Percentiles rank a stretch among this genome's conserved stretches.
phyloP scores from a whole-genome alignment of 2,329 filamentous ascomycete genomes.

The Beauveria sp. region DNA sequence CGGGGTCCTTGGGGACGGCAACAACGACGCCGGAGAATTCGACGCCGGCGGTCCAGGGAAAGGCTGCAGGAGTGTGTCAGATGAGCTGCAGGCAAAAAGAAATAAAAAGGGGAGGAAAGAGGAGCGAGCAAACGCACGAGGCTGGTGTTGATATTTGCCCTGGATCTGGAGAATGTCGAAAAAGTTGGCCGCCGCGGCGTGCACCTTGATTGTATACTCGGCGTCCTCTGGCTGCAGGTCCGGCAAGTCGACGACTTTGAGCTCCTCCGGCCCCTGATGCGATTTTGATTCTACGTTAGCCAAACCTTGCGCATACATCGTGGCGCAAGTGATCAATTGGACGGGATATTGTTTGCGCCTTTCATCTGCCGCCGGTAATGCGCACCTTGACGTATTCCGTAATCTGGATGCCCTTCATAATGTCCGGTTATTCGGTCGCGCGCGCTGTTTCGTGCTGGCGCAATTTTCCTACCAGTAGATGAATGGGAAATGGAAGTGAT shows the following conservation, averaged over 20 bases:
- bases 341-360: too few relatives aligned
- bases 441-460: not conserved
- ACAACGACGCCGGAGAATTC: conserved; percentile 81
- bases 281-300: not conserved
- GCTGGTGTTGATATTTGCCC: conserved; percentile 92
- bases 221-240: conserved; percentile 63
- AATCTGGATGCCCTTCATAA: conserved; percentile 69
- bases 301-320: not conserved
- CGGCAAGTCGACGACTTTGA: conserved; percentile 66
- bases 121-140: conserved; percentile 37
- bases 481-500: not conserved
- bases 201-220: conserved; percentile 82
- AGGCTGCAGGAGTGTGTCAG: conserved; percentile 33
- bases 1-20: conserved; percentile 48
- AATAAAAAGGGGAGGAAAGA: not conserved
- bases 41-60: conserved; percentile 80
- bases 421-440: conserved; percentile 19
- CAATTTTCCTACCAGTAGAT: not conserved
- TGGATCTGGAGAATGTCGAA: conserved; percentile 94
- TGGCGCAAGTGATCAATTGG: not conserved
- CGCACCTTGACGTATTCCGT: conserved; percentile 66
- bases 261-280: conserved; percentile 64
- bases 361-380: not conserved
- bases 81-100: not conserved
- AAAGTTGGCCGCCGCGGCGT: conserved; percentile 87